Evolutionary conservation across 495 filamentous ascomycete genomes (phyloP).

Genomic region (Hapsidospora chrysogenum): DNA sequence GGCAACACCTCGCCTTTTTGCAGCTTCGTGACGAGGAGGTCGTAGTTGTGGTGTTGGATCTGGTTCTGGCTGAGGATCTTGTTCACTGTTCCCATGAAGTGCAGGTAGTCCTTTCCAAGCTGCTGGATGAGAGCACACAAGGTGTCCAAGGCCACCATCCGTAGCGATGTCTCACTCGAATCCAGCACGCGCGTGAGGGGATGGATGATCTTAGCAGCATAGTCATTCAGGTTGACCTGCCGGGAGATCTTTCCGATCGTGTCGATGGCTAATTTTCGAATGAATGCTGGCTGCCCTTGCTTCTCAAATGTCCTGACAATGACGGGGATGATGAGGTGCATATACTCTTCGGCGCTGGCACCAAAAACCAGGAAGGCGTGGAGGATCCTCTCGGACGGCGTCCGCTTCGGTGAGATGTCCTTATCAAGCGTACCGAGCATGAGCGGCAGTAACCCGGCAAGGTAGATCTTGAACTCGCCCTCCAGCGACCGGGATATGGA

Average conservation of each 20-base stretch:
- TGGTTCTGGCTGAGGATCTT: constrained; percentile 54
- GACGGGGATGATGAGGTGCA: constrained; percentile 97
- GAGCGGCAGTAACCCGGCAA: constrained; percentile 71
- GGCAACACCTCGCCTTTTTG: constrained; percentile 87
- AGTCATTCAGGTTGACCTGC: constrained; percentile 95
- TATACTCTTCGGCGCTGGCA: constrained; percentile 91
- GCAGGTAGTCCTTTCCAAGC: constrained; percentile 83
- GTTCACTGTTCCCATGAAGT: constrained; percentile 81
- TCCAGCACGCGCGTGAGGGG: constrained; percentile 67
- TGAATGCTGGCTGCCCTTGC: constrained; percentile 52
- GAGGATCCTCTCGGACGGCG: constrained; percentile 74
- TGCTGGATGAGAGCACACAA: constrained; percentile 92
- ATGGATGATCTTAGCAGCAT: constrained; percentile 87
- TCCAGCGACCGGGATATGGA: constrained; percentile 85
- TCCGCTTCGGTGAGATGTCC: constrained; percentile 51
- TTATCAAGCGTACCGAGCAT: constrained; percentile 91
- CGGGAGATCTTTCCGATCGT: constrained; percentile 86
- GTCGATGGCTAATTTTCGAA: constrained; percentile 82
- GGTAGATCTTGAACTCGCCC: constrained; percentile 91
- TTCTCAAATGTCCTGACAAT: constrained; percentile 86
- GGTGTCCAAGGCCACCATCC: constrained; percentile 82
- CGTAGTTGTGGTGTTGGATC: constrained; percentile 74
- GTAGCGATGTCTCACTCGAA: constrained; percentile 50
- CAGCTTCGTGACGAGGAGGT: constrained; percentile 75
- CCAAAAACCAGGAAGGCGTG: constrained; percentile 94